Conservation (phyloP, 179 eudicot species). For the Patellifolia procumbens region DNA sequence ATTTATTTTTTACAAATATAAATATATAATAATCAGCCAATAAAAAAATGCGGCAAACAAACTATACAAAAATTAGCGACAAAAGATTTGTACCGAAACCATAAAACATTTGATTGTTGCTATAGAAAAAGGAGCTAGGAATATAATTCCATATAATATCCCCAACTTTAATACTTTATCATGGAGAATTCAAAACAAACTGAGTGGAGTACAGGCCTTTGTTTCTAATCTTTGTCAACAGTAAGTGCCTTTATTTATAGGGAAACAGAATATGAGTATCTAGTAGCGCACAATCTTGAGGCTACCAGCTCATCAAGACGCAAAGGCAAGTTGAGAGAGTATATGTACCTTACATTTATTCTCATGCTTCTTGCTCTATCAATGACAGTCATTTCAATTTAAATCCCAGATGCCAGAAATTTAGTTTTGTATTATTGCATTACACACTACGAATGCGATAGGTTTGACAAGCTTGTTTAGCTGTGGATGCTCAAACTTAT, state of each 20-base stretch:
- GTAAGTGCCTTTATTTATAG: conserved; percentile 18
- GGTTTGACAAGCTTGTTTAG: neutral
- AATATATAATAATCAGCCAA: no score
- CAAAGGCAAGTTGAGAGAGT: conserved; percentile 17
- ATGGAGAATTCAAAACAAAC: conserved; percentile 3
- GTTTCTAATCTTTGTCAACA: neutral
- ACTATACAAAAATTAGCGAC: no score
- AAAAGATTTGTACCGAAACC: no score
- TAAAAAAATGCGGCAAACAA: no score
- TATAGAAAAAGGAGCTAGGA: neutral
- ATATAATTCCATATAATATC: neutral
- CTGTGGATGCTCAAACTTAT: neutral
- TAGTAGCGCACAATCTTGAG: neutral
- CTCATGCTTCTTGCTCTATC: neutral
- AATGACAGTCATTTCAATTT: neutral
- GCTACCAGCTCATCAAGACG: conserved; percentile 15
- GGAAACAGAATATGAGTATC: conserved; percentile 18
- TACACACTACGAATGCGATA: neutral
- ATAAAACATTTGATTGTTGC: no score
- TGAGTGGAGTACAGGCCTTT: neutral
- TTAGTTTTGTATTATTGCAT: neutral
- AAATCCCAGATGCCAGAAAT: neutral
- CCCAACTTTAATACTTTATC: neutral
- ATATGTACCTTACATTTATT: conserved; percentile 1
- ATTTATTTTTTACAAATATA: no score